These are phyloP conservation scores for Penstemon davidsonii DNA, from an alignment of 257 asterid species.

Conservation along the genomic window DNA sequence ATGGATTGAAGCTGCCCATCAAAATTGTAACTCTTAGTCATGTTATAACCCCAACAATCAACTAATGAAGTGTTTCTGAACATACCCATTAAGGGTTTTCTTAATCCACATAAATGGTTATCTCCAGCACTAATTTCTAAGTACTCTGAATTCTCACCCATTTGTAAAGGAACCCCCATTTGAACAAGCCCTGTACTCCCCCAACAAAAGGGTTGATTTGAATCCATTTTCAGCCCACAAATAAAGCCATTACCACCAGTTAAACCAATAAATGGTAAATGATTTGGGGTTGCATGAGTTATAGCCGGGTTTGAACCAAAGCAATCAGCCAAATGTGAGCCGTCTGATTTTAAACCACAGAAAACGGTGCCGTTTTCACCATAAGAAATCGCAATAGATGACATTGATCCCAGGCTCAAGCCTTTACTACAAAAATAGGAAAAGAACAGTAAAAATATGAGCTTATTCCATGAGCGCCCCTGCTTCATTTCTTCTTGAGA, in stretches of 20 bases:
- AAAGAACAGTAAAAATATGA: constrained; percentile 33
- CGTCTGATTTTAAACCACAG: constrained; percentile 80
- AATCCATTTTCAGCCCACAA: constrained; percentile 67
- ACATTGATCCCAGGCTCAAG: constrained; percentile 80
- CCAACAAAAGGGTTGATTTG: constrained; percentile 82
- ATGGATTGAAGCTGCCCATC: constrained; percentile 81
- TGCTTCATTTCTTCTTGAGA: constrained; percentile 25
- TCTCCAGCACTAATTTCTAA: constrained; percentile 87
- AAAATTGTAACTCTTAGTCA: constrained; percentile 61
- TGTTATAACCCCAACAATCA: constrained; percentile 96
- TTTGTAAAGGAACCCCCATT: constrained; percentile 58
- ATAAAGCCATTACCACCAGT: constrained; percentile 84
- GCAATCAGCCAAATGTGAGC: constrained; percentile 71
- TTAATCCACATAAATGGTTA: constrained; percentile 79
- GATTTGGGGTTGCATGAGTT: constrained; percentile 57
- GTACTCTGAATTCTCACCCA: constrained; percentile 52
- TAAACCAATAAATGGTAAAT: constrained; percentile 55
- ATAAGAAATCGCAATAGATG: constrained; percentile 81
- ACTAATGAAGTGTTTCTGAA: constrained; percentile 62
- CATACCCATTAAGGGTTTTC: constrained; percentile 69
- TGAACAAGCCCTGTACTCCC: constrained; percentile 68
- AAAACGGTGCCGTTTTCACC: constrained; percentile 84
- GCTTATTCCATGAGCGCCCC: constrained; percentile 11
- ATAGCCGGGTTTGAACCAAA: constrained; percentile 74
- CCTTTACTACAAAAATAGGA: constrained; percentile 41